These are phyloP conservation scores for Arthrobotrys conoides DNA, from an alignment of 2,329 filamentous ascomycete genomes.

Conservation along the genomic window DNA sequence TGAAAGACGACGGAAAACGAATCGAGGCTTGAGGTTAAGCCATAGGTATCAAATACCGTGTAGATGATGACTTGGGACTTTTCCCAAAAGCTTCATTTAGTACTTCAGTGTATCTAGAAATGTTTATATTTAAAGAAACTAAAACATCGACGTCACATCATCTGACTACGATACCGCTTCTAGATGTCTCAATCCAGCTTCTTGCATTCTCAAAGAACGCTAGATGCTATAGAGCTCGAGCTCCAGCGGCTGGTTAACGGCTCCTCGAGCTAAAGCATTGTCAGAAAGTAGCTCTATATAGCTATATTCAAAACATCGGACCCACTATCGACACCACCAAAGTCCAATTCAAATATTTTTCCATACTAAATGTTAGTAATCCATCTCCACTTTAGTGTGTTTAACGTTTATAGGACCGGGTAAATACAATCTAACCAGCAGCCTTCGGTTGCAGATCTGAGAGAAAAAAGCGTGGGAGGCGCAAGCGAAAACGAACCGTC, in stretches of 20 bases:
- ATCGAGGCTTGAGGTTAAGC: neutral
- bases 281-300: slow-evolving; percentile 13
- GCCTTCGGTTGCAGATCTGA: slow-evolving; percentile 21
- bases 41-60: neutral
- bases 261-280: neutral
- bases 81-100: neutral
- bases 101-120: neutral
- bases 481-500: slow-evolving; percentile 43
- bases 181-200: neutral
- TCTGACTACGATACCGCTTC: neutral
- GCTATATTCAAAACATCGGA: neutral
- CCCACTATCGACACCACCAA: slow-evolving; percentile 14
- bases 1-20: neutral
- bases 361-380: slow-evolving; percentile 27
- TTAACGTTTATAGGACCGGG: slow-evolving; percentile 35
- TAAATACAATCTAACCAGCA: slow-evolving; percentile 17
- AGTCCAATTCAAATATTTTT: neutral
- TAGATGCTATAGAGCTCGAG: neutral
- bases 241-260: neutral
- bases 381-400: neutral
- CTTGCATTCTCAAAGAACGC: slow-evolving; percentile 1
- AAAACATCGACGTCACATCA: slow-evolving; percentile 19
- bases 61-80: neutral
- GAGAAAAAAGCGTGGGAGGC: slow-evolving; percentile 22
- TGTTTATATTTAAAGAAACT: slow-evolving; percentile 20